Evolutionary conservation across 73 alveolate genomes (phyloP).

Genomic region (Blepharisma stoltei): DNA sequence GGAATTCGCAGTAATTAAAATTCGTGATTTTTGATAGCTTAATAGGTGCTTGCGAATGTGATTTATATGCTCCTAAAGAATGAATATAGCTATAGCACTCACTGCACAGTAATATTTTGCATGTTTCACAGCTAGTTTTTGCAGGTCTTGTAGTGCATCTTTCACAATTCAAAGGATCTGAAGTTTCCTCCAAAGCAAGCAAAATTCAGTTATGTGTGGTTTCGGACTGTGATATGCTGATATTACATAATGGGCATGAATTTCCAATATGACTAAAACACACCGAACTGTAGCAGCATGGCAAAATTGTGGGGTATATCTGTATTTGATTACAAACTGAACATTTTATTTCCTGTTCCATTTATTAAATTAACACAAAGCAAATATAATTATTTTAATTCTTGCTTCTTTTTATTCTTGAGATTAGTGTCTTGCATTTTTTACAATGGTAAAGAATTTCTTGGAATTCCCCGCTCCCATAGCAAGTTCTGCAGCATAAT

Average conservation of each 20-base stretch:
- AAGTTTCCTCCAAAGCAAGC: neutral
- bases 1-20: neutral
- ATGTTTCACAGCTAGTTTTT: neutral
- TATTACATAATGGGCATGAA: constrained; percentile 8
- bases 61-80: neutral
- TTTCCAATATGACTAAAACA: neutral
- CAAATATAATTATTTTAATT: too few relatives aligned
- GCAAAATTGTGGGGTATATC: neutral
- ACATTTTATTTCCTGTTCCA: neutral
- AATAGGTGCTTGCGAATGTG: neutral
- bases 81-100: neutral
- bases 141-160: neutral
- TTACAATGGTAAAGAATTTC: too few relatives aligned
- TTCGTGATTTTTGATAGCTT: neutral
- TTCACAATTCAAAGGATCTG: constrained; percentile 10
- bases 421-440: too few relatives aligned
- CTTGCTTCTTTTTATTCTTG: too few relatives aligned
- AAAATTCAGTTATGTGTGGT: neutral
- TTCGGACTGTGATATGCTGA: neutral
- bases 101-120: neutral
- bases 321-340: constrained; percentile 1
- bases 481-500: too few relatives aligned
- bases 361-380: too few relatives aligned
- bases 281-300: constrained; percentile 2
- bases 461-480: too few relatives aligned